These are phyloP conservation scores for Acacia concinna DNA, from an alignment of 331 rosid genomes.

Conservation along the genomic window DNA sequence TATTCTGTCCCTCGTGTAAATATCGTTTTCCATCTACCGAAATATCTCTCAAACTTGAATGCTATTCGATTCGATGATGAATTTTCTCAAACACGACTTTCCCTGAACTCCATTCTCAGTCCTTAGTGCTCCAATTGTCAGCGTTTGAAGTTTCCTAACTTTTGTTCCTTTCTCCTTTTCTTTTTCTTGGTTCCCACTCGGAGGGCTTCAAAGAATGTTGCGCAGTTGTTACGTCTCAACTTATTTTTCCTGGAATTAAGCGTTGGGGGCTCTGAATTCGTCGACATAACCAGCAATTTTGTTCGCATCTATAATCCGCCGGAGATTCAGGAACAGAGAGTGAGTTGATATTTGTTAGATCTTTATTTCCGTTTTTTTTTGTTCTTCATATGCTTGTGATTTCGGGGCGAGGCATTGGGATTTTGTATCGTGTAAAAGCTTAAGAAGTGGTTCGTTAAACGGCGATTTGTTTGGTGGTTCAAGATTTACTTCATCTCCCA, in stretches of 20 bases:
- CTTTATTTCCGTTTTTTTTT: slow-evolving; percentile 35
- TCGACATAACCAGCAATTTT: slow-evolving; percentile 39
- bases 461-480: slow-evolving; percentile 22
- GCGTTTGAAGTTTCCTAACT: not conserved
- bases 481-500: slow-evolving; percentile 27
- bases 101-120: slow-evolving; percentile 7
- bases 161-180: slow-evolving; percentile 26
- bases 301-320: not conserved
- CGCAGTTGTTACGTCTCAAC: not conserved
- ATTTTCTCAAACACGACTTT: slow-evolving; percentile 28
- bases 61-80: slow-evolving; percentile 39
- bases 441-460: not conserved
- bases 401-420: slow-evolving; percentile 14
- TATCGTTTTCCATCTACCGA: slow-evolving; percentile 42
- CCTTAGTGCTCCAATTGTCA: slow-evolving; percentile 27
- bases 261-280: slow-evolving; percentile 48
- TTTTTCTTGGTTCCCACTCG: not conserved
- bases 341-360: slow-evolving; percentile 57
- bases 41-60: slow-evolving; percentile 43
- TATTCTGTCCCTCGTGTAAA: slow-evolving; percentile 20
- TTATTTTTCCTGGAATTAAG: slow-evolving; percentile 19
- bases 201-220: not conserved
- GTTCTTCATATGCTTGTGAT: slow-evolving; percentile 9
- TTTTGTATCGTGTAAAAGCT: not conserved
- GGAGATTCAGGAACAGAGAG: slow-evolving; percentile 51